These are phyloP conservation scores for Ceratobasidium theobromae DNA, from an alignment of 1,284 basidiomycete genomes.

Conservation along the genomic window DNA sequence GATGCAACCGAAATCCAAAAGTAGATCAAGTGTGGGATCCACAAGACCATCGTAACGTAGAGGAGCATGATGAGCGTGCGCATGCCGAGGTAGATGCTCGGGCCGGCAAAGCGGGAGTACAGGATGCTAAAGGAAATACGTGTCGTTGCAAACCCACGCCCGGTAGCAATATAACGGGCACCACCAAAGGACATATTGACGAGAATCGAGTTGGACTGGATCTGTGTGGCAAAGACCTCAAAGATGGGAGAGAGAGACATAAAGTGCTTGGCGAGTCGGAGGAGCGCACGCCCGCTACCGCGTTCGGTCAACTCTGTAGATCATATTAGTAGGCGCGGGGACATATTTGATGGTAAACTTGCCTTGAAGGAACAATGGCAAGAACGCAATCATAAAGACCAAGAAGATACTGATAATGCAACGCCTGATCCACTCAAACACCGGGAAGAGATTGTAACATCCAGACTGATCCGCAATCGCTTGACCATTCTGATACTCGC, in stretches of 20 bases:
- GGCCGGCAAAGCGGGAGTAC: slow-evolving; percentile 94
- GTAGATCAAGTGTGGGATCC: slow-evolving; percentile 90
- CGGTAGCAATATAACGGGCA: slow-evolving; percentile 97
- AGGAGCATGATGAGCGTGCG: slow-evolving; percentile 85
- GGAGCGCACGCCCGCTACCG: slow-evolving; percentile 83
- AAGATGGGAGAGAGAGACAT: slow-evolving; percentile 90
- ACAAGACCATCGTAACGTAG: slow-evolving; percentile 86
- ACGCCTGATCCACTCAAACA: slow-evolving; percentile 90
- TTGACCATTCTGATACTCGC: slow-evolving; percentile 70
- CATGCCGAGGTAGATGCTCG: slow-evolving; percentile 94
- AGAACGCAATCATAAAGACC: slow-evolving; percentile 93
- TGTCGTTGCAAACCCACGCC: slow-evolving; percentile 94
- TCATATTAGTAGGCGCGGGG: slow-evolving; percentile 1
- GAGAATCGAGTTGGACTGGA: slow-evolving; percentile 92
- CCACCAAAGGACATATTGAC: slow-evolving; percentile 95
- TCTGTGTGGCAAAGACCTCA: slow-evolving; percentile 95
- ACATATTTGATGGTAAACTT: slow-evolving; percentile 20
- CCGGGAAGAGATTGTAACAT: slow-evolving; percentile 88
- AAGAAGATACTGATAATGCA: slow-evolving; percentile 96
- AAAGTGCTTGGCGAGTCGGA: slow-evolving; percentile 90
- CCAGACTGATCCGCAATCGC: slow-evolving; percentile 75
- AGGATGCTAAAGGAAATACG: slow-evolving; percentile 90
- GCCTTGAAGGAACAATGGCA: slow-evolving; percentile 93
- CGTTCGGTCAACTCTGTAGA: slow-evolving; percentile 83
- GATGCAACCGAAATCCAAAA: slow-evolving; percentile 92